These are phyloP conservation scores for Hypoxylon intermedium DNA, from an alignment of 495 filamentous ascomycete genomes.

Conservation along the genomic window DNA sequence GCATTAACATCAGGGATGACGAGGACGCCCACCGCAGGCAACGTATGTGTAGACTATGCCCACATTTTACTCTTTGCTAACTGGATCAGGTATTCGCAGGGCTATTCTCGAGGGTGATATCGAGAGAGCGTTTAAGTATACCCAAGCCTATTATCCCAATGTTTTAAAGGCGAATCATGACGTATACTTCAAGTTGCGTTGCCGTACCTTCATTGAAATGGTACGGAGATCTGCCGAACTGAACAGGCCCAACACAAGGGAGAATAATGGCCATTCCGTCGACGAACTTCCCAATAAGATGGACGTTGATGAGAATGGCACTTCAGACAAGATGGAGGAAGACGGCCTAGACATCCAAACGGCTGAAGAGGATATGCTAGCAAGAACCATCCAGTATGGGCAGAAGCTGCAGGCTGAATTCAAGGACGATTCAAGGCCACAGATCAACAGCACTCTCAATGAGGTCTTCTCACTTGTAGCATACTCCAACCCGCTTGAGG, in stretches of 20 bases:
- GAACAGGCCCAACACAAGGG: conserved; percentile 49
- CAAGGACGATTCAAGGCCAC: conserved; percentile 67
- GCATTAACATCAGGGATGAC: conserved; percentile 82
- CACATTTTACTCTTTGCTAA: conserved; percentile 23
- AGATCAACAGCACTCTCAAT: conserved; percentile 74
- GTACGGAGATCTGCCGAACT: conserved; percentile 81
- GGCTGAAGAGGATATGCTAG: conserved; percentile 45
- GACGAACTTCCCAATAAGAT: conserved; percentile 77
- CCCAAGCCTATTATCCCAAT: conserved; percentile 75
- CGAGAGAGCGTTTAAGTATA: conserved; percentile 84
- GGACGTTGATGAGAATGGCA: conserved; percentile 64
- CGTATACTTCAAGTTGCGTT: conserved; percentile 88
- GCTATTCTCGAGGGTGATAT: conserved; percentile 94
- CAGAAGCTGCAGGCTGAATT: conserved; percentile 80
- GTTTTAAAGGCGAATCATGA: conserved; percentile 86
- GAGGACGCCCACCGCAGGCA: conserved; percentile 87
- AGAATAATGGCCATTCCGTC: conserved; percentile 42
- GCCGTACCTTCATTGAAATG: conserved; percentile 96
- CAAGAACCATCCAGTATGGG: conserved; percentile 80
- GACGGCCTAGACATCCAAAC: conserved; percentile 56
- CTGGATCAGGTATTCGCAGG: conserved; percentile 73
- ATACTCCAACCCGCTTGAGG: conserved; percentile 78
- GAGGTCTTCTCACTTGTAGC: conserved; percentile 91
- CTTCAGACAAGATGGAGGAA: conserved; percentile 58
- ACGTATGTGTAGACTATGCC: conserved; percentile 59